Percentiles rank a stretch among this genome's conserved stretches.
These are phyloP conservation scores for Chamaecyparis obtusa DNA, from an alignment of 75 land plant genomes.

Conservation along the genomic window DNA sequence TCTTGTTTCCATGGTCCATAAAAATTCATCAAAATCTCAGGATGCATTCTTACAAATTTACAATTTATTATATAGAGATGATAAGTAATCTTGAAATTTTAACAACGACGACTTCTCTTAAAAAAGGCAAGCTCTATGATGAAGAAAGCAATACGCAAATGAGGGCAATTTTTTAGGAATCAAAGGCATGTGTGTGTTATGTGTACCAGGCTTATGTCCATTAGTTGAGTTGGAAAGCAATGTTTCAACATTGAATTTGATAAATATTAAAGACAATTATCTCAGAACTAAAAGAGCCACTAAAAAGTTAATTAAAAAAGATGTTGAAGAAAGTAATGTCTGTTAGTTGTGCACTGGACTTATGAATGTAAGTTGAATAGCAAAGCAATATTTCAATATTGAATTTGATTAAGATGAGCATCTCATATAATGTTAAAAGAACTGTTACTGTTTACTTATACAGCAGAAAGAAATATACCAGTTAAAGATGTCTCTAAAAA, in stretches of 20 bases:
- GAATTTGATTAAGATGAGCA: not conserved
- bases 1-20: not conserved
- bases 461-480: not conserved
- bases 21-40: not conserved
- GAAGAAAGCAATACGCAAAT: not conserved
- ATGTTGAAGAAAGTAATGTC: not conserved
- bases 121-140: too few relatives aligned
- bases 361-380: not conserved
- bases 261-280: not conserved
- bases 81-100: too few relatives aligned
- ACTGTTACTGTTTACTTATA: not conserved
- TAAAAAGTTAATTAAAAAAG: not conserved
- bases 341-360: not conserved
- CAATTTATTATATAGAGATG: not conserved
- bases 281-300: not conserved
- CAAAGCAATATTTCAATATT: not conserved
- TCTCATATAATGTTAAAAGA: not conserved
- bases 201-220: not conserved
- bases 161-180: not conserved
- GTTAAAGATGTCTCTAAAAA: not conserved
- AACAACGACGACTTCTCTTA: not conserved
- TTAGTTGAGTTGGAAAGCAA: not conserved
- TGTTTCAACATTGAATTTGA: not conserved
- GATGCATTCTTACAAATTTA: not conserved
- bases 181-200: too few relatives aligned